These are phyloP conservation scores for Orbilia oligospora DNA, from an alignment of 2,329 filamentous ascomycete genomes.

Conservation along the genomic window DNA sequence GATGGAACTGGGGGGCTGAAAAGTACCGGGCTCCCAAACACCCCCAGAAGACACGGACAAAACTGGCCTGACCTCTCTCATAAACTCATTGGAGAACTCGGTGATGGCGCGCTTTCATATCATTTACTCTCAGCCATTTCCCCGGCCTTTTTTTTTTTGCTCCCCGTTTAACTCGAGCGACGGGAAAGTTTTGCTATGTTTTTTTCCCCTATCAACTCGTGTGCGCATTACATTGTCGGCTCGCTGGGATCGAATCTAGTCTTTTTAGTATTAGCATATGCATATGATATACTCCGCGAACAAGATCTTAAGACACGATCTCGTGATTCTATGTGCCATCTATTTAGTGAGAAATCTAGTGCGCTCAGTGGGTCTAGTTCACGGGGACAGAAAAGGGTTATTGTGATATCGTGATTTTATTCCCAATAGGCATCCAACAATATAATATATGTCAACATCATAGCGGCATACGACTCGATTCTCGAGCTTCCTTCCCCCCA, in stretches of 20 bases:
- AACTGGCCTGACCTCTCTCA: neutral
- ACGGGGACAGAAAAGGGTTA: too few species aligned
- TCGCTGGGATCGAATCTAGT: neutral
- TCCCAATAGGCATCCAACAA: neutral
- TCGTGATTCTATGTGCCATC: too few species aligned
- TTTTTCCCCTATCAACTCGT: neutral
- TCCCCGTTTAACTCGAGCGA: neutral
- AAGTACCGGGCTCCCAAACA: neutral
- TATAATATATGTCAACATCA: too few species aligned
- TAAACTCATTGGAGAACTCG: neutral
- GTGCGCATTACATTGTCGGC: neutral
- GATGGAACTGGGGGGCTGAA: neutral
- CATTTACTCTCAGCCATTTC: neutral
- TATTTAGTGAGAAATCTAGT: too few species aligned
- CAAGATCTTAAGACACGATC: too few species aligned
- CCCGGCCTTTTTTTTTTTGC: neutral
- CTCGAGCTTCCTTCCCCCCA: too few species aligned
- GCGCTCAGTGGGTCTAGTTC: too few species aligned
- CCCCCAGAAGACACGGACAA: constrained; percentile 18
- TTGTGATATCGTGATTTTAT: too few species aligned
- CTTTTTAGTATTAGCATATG: neutral
- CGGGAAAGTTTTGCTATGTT: neutral
- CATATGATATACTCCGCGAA: too few species aligned
- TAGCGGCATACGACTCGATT: neutral
- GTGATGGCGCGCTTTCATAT: neutral